A percentile compares a stretch with the other conserved stretches of the same genome.
Conservation (phyloP, 2,329 filamentous ascomycete genomes). For the Claviceps humidiphila region DNA sequence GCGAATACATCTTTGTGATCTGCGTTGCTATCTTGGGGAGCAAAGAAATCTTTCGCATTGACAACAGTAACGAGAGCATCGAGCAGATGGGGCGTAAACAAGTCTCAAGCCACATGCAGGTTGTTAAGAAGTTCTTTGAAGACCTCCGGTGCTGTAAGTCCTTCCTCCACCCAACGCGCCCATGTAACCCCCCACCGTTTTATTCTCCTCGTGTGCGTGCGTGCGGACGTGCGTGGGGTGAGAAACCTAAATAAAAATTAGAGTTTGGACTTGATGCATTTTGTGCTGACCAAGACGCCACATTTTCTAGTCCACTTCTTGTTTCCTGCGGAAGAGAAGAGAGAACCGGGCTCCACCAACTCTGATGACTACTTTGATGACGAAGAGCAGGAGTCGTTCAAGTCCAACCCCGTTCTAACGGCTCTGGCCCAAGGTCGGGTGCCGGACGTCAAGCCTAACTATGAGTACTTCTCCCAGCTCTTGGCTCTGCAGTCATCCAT, state of each 20-base stretch:
- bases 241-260: background rate
- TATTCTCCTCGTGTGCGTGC: background rate
- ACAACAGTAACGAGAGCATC: slow-evolving; percentile 29
- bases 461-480: slow-evolving; percentile 47
- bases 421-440: slow-evolving; percentile 45
- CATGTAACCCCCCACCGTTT: background rate
- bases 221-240: background rate
- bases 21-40: slow-evolving; percentile 25
- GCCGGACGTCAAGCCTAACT: slow-evolving; percentile 46
- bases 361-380: slow-evolving; percentile 37
- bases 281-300: background rate
- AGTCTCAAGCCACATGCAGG: slow-evolving; percentile 59
- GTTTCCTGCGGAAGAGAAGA: slow-evolving; percentile 42
- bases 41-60: slow-evolving; percentile 30
- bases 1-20: slow-evolving; percentile 46
- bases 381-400: slow-evolving; percentile 40
- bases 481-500: slow-evolving; percentile 40
- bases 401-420: slow-evolving; percentile 49
- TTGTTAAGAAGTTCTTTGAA: slow-evolving; percentile 53
- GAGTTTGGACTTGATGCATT: background rate
- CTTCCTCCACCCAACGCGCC: background rate
- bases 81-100: slow-evolving; percentile 45
- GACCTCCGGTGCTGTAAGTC: slow-evolving; percentile 49
- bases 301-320: slow-evolving; percentile 40
- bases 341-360: slow-evolving; percentile 47